These are phyloP conservation scores for Peterozyma toletana DNA, from an alignment of 805 yeast species.

Conservation along the genomic window DNA sequence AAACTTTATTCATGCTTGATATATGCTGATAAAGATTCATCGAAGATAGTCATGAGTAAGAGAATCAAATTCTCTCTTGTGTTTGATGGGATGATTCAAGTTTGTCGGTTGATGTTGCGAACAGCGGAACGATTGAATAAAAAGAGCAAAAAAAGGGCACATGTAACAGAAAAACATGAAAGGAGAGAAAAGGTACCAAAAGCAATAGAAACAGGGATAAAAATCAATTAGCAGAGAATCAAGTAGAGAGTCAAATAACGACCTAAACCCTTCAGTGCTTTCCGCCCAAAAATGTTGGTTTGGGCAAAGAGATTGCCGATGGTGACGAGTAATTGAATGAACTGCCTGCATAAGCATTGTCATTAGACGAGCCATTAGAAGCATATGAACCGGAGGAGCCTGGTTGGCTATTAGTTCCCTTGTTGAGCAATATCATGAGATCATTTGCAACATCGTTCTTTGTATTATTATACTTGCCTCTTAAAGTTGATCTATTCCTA, in stretches of 20 bases:
- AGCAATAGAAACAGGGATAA: not conserved
- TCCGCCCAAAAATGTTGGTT: slow-evolving; percentile 9
- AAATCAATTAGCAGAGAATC: not conserved
- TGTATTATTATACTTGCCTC: not conserved
- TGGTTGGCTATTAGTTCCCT: not conserved
- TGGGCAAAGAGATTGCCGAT: slow-evolving; percentile 10
- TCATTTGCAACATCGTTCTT: slow-evolving; percentile 6
- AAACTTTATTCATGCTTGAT: no score
- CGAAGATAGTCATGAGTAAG: no score
- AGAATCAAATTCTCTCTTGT: no score
- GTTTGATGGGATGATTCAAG: no score
- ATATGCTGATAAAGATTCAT: no score
- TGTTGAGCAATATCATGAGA: slow-evolving; percentile 2
- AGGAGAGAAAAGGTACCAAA: not conserved
- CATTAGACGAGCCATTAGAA: not conserved
- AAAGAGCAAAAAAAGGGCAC: no score
- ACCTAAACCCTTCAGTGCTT: not conserved
- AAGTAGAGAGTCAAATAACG: not conserved
- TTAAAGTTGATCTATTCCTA: slow-evolving; percentile 1
- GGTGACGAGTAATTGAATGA: slow-evolving; percentile 10
- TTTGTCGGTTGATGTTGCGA: no score
- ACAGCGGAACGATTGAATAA: no score
- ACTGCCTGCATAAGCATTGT: slow-evolving; percentile 9
- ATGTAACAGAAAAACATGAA: no score
- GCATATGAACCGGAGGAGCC: not conserved